phyloP scores from a whole-genome alignment of 2,329 filamentous ascomycete species.

The Fusarium stilboides region DNA sequence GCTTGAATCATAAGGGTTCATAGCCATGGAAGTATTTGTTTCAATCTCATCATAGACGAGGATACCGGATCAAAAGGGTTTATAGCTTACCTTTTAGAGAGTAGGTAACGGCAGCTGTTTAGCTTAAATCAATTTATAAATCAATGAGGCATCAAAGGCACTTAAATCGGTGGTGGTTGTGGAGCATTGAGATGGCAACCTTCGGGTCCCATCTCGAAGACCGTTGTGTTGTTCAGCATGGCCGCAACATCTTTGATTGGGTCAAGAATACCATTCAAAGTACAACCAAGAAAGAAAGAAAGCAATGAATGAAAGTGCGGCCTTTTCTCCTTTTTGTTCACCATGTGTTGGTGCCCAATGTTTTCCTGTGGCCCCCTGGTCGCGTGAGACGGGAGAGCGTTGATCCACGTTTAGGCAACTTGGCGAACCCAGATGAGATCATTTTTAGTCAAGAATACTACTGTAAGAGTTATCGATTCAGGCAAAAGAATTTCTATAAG shows the following conservation, averaged over 20 bases:
- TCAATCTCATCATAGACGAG: conserved; percentile 20
- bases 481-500: no score
- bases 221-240: no score
- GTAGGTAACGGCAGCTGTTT: neutral
- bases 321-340: conserved; percentile 4
- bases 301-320: neutral
- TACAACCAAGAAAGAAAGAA: neutral
- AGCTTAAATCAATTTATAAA: no score
- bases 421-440: no score
- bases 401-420: conserved; percentile 4
- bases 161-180: no score
- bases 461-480: no score
- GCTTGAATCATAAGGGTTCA: conserved; percentile 20
- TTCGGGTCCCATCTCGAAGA: no score
- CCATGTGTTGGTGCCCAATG: neutral
- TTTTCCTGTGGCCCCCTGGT: conserved; percentile 1
- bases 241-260: no score
- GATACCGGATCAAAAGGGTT: fast-evolving
- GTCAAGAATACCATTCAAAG: no score
- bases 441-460: no score
- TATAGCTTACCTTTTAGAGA: neutral
- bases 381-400: conserved; percentile 4
- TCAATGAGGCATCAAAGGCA: no score
- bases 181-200: no score
- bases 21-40: conserved; percentile 35